phyloP scores from a whole-genome alignment of 768 basidiomycete genomes.

The Tylopilus sp. region DNA sequence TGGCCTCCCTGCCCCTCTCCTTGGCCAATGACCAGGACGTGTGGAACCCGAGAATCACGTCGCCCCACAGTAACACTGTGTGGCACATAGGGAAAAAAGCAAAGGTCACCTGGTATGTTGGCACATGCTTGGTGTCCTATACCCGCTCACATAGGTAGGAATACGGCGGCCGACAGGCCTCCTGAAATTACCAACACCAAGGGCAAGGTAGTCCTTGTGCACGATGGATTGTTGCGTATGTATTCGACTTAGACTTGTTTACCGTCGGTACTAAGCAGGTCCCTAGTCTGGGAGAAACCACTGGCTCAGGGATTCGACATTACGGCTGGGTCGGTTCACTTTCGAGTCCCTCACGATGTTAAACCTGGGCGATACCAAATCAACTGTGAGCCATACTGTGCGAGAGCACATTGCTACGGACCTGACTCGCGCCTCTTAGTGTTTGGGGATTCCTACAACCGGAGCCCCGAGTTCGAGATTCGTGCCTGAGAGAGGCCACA shows the following conservation, averaged over 20 bases:
- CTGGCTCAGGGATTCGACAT: conserved; percentile 31
- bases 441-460: conserved; percentile 33
- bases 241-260: conserved; percentile 3
- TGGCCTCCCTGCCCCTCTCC: conserved; percentile 9
- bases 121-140: not conserved
- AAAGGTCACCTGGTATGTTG: not conserved
- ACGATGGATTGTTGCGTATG: conserved; percentile 9
- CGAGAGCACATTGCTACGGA: not conserved
- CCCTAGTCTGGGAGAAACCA: conserved; percentile 18
- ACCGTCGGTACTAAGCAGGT: conserved; percentile 3
- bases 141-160: conserved; percentile 23
- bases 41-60: conserved; percentile 22
- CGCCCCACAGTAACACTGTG: not conserved
- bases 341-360: conserved; percentile 31
- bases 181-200: conserved; percentile 30
- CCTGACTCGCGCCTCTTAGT: conserved; percentile 22
- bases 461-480: conserved; percentile 5
- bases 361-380: conserved; percentile 30
- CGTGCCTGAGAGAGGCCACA: too few species aligned
- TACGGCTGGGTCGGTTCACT: conserved; percentile 18
- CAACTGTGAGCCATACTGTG: conserved; percentile 24
- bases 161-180: conserved; percentile 23
- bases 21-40: conserved; percentile 17
- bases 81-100: not conserved
- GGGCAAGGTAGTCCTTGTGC: conserved; percentile 29